A percentile compares a stretch with the other conserved stretches of the same genome.
phyloP scores from a whole-genome alignment of 305 asterid species.

The Solanum hybrid region DNA sequence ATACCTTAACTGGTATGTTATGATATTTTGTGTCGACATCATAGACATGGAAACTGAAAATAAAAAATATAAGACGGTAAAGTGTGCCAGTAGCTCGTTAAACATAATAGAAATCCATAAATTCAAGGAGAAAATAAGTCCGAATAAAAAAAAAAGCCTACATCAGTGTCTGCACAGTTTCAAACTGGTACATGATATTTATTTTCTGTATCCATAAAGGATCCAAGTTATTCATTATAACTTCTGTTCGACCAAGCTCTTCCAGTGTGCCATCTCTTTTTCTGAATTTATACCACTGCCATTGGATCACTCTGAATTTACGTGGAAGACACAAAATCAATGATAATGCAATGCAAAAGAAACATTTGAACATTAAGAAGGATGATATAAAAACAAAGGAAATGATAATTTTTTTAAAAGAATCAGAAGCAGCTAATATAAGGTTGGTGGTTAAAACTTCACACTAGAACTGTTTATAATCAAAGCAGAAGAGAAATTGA shows the following conservation, averaged over 20 bases:
- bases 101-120: background rate
- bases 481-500: background rate
- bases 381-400: background rate
- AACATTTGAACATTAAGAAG: background rate
- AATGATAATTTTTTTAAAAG: background rate
- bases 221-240: slow-evolving; percentile 61
- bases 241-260: slow-evolving; percentile 89
- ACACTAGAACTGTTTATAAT: background rate
- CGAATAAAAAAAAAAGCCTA: slow-evolving; percentile 16
- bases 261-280: slow-evolving; percentile 64
- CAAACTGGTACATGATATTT: slow-evolving; percentile 61
- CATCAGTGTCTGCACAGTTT: slow-evolving; percentile 64
- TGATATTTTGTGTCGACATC: slow-evolving; percentile 69
- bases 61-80: background rate
- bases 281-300: slow-evolving; percentile 51
- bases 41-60: slow-evolving; percentile 65
- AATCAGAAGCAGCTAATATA: background rate
- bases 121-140: slow-evolving; percentile 1
- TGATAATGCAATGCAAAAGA: background rate
- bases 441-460: background rate
- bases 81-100: background rate
- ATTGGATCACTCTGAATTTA: slow-evolving; percentile 84
- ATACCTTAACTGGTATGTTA: slow-evolving; percentile 61
- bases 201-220: slow-evolving; percentile 76
- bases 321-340: background rate